Evolutionary conservation across 2,329 filamentous ascomycete species (phyloP).

Genomic region (Pestalotiopsis sp.): DNA sequence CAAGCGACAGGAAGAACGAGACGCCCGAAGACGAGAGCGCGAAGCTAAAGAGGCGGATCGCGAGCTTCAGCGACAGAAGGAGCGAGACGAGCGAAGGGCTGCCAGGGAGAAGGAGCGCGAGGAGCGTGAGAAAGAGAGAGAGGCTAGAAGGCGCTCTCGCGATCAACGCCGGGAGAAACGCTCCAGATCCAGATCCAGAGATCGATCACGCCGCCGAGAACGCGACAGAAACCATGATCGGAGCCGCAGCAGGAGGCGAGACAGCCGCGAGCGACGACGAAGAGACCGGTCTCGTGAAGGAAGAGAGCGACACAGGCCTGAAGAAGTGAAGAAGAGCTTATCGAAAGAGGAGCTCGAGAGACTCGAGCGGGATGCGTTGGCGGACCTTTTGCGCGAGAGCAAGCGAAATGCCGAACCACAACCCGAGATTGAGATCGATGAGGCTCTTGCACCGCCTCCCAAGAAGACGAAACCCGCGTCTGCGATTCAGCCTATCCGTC

Average conservation of each 20-base stretch:
- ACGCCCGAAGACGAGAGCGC: slow-evolving; percentile 48
- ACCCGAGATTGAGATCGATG: slow-evolving; percentile 59
- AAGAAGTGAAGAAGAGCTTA: slow-evolving; percentile 54
- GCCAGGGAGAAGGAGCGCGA: slow-evolving; percentile 40
- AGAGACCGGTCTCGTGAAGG: slow-evolving; percentile 39
- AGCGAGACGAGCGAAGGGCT: slow-evolving; percentile 55
- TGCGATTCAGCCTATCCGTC: slow-evolving; percentile 59
- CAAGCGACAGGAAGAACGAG: slow-evolving; percentile 52
- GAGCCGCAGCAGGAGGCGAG: slow-evolving; percentile 32
- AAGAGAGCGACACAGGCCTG: slow-evolving; percentile 38
- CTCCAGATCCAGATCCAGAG: slow-evolving; percentile 37
- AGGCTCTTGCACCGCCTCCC: slow-evolving; percentile 57
- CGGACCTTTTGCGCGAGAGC: slow-evolving; percentile 62
- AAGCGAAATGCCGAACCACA: slow-evolving; percentile 50
- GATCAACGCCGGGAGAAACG: slow-evolving; percentile 32
- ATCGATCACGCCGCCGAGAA: slow-evolving; percentile 31
- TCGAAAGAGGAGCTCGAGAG: slow-evolving; percentile 61
- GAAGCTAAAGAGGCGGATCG: slow-evolving; percentile 37
- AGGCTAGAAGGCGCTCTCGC: slow-evolving; percentile 34
- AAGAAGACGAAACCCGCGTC: slow-evolving; percentile 54
- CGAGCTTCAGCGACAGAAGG: slow-evolving; percentile 51
- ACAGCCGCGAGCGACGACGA: slow-evolving; percentile 33
- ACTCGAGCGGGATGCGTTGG: slow-evolving; percentile 60
- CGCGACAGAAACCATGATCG: slow-evolving; percentile 32
- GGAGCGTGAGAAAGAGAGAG: slow-evolving; percentile 36